phyloP scores from a whole-genome alignment of 2,329 filamentous ascomycete species.

The Cytospora leucostoma region DNA sequence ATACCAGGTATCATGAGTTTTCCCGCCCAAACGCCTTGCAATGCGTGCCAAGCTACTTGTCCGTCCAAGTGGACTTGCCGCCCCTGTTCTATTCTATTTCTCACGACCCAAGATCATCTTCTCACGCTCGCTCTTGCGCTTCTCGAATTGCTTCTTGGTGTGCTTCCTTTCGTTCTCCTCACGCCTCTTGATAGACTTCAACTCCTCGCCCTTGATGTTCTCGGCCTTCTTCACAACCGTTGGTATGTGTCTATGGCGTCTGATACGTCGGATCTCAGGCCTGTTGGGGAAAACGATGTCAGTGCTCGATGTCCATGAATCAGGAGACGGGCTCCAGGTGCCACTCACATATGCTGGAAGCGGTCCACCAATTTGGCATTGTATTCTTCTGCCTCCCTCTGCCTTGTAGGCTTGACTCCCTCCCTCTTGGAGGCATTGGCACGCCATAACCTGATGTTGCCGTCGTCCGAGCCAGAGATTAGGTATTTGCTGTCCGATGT shows the following conservation, averaged over 20 bases:
- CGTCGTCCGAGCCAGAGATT: conserved; percentile 89
- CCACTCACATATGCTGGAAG: conserved; percentile 76
- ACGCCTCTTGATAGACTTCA: conserved; percentile 82
- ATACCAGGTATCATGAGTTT: conserved; percentile 26
- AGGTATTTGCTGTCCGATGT: conserved; percentile 89
- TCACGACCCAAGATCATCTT: conserved; percentile 81
- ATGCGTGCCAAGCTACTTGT: conserved; percentile 18
- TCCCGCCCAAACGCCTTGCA: conserved; percentile 26
- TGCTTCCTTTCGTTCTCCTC: conserved; percentile 96
- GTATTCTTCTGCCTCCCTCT: conserved; percentile 89
- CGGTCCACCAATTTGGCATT: conserved; percentile 80
- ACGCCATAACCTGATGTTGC: conserved; percentile 75
- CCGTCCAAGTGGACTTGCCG: neutral
- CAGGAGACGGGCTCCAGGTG: neutral
- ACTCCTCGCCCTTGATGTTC: conserved; percentile 90
- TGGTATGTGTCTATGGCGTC: conserved; percentile 86
- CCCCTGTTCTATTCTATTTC: conserved; percentile 42
- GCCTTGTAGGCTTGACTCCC: conserved; percentile 81
- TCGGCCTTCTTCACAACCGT: conserved; percentile 93
- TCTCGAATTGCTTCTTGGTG: conserved; percentile 73
- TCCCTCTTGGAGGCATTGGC: conserved; percentile 80
- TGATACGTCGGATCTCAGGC: conserved; percentile 88
- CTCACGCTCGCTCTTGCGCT: conserved; percentile 66
- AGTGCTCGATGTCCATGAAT: neutral
- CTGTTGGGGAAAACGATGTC: conserved; percentile 1